phyloP scores from a whole-genome alignment of 108 stramenopile genomes.

The Pseudonitzschia multistriata region DNA sequence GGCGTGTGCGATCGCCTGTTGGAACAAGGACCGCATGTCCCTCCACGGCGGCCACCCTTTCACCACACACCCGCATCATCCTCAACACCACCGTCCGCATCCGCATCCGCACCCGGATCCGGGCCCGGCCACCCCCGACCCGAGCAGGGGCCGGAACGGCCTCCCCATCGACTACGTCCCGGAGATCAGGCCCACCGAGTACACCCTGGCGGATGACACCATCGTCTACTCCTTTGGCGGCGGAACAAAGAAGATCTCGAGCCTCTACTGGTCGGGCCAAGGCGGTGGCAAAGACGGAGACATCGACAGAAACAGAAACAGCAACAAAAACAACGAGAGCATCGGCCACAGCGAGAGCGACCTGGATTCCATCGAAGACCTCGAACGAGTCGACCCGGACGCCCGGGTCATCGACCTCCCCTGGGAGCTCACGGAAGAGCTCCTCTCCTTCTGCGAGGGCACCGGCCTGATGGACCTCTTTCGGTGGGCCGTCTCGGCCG shows the following conservation, averaged over 20 bases:
- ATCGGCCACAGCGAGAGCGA: too few relatives aligned
- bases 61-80: too few relatives aligned
- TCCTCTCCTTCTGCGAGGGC: constrained; percentile 34
- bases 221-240: background rate
- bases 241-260: too few relatives aligned
- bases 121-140: too few relatives aligned
- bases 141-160: too few relatives aligned
- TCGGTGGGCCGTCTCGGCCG: background rate
- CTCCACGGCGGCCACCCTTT: too few relatives aligned
- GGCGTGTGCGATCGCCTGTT: too few relatives aligned
- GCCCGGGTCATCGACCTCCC: constrained; percentile 42
- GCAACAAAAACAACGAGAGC: background rate
- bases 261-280: too few relatives aligned
- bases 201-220: background rate
- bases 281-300: too few relatives aligned
- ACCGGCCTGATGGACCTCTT: constrained; percentile 40
- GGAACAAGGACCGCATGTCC: too few relatives aligned
- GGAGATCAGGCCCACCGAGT: background rate
- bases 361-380: background rate
- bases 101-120: too few relatives aligned
- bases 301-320: background rate
- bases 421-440: constrained; percentile 40
- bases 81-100: too few relatives aligned
- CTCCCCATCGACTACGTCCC: background rate
- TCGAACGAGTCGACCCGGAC: constrained; percentile 3